A percentile compares a stretch with the other conserved stretches of the same genome.
Evolutionary conservation across 225 moss, liverwort and hornwort species (phyloP).

Genomic region (Marchantia polymorpha): DNA sequence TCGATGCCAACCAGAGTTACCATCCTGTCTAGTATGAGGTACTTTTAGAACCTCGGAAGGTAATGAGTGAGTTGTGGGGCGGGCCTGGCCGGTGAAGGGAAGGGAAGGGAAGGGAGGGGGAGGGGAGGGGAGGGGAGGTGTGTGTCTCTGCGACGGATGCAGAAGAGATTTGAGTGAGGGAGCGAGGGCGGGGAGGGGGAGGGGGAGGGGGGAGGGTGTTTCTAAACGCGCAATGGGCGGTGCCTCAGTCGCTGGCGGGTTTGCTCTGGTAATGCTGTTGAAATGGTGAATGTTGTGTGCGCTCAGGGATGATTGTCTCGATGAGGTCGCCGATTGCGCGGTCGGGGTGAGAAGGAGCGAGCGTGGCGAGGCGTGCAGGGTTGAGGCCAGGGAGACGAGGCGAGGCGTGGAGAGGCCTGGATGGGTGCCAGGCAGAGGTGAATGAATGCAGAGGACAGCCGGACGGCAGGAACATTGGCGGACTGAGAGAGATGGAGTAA

Average conservation of each 20-base stretch:
- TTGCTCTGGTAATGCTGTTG: neutral
- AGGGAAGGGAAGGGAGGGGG: neutral
- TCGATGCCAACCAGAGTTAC: neutral
- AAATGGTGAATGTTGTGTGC: neutral
- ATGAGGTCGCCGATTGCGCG: neutral
- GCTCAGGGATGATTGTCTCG: neutral
- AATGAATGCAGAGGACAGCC: neutral
- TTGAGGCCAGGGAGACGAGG: neutral
- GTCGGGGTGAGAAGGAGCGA: neutral
- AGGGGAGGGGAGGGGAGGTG: neutral
- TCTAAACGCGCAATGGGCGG: neutral
- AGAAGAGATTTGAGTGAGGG: slow-evolving; percentile 3
- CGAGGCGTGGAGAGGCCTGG: neutral
- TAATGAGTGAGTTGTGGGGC: no score
- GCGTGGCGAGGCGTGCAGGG: slow-evolving; percentile 1
- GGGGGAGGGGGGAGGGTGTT: neutral
- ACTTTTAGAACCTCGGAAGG: neutral
- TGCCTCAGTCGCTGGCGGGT: neutral
- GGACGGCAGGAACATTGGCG: neutral
- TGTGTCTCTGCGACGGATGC: neutral
- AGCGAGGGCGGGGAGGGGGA: neutral
- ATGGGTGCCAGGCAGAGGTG: neutral
- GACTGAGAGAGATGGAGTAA: neutral
- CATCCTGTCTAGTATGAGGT: neutral
- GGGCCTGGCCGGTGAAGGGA: neutral